Evolutionary conservation across 2,329 filamentous ascomycete genomes (phyloP).

Genomic region (Ophiosphaerella herpotricha): DNA sequence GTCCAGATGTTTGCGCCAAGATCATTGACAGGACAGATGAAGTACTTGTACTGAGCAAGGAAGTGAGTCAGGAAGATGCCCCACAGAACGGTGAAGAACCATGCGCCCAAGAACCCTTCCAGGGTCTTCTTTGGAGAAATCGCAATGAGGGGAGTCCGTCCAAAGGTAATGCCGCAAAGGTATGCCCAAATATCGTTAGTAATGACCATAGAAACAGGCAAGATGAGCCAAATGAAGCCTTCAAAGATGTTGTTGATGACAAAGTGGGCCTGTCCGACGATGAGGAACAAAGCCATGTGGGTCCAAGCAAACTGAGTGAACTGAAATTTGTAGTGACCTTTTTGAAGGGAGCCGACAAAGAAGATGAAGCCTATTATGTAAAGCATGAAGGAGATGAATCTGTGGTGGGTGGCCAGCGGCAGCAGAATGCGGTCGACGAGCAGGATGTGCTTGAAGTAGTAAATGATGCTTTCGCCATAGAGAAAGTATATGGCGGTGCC

Average conservation of each 20-base stretch:
- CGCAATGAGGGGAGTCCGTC: conserved; percentile 95
- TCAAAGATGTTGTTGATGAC: conserved; percentile 99
- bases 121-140: conserved; percentile 99
- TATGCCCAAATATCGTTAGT: conserved; percentile 99
- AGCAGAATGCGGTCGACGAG: conserved; percentile 91
- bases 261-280: conserved; percentile 97
- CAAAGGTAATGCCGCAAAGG: conserved; percentile 95
- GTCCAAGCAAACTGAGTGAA: conserved; percentile 99
- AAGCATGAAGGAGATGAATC: conserved; percentile 98
- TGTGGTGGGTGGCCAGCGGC: conserved; percentile 93
- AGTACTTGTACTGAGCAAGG: conserved; percentile 90
- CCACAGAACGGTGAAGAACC: conserved; percentile 91
- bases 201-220: conserved; percentile 92
- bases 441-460: conserved; percentile 99
- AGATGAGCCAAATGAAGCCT: conserved; percentile 99
- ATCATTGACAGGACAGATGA: conserved; percentile 96
- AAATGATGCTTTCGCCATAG: conserved; percentile 98
- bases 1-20: conserved; percentile 92
- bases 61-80: conserved; percentile 81
- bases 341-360: conserved; percentile 92
- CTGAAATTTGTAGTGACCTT: conserved; percentile 96
- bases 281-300: conserved; percentile 97
- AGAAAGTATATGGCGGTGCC: conserved; percentile 99
- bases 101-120: conserved; percentile 94
- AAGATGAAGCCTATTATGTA: conserved; percentile 99